Percentiles rank a stretch among this genome's conserved stretches.
These are phyloP conservation scores for Ophiocordyceps camponoti-floridani DNA, from an alignment of 2,329 filamentous ascomycete genomes.

Conservation along the genomic window DNA sequence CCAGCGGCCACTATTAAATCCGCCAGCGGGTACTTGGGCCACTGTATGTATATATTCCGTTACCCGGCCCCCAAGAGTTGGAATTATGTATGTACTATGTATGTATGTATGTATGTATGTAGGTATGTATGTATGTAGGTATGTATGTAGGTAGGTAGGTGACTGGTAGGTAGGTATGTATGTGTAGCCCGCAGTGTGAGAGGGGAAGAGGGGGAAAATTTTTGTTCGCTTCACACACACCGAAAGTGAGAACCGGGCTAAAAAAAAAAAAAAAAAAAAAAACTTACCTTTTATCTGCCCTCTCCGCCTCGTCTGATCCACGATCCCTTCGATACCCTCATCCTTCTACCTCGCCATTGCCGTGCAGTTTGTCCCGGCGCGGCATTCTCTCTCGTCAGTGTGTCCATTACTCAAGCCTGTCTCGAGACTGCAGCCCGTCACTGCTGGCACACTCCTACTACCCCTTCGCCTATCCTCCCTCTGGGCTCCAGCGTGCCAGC, in stretches of 20 bases:
- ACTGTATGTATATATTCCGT: too few species aligned
- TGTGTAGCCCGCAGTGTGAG: too few species aligned
- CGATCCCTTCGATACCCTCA: background rate
- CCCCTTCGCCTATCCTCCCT: background rate
- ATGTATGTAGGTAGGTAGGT: too few species aligned
- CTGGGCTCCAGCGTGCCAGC: background rate
- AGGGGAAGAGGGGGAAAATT: background rate
- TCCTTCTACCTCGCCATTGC: background rate
- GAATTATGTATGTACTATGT: too few species aligned
- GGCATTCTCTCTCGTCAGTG: background rate
- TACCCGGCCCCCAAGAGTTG: too few species aligned
- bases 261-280: background rate
- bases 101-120: too few species aligned
- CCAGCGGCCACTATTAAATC: too few species aligned
- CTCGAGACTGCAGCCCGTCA: slow-evolving; percentile 1
- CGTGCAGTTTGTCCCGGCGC: too few species aligned
- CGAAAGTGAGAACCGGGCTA: background rate
- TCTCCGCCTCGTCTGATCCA: background rate
- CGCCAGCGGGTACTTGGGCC: too few species aligned
- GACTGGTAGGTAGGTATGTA: too few species aligned
- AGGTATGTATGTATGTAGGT: too few species aligned
- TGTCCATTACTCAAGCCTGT: slow-evolving; percentile 1
- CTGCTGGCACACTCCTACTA: background rate
- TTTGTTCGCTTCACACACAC: background rate
- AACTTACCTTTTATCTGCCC: background rate